Evolutionary conservation across 148 eudicot species (phyloP).

Genomic region (Hydrangea macrophylla): DNA sequence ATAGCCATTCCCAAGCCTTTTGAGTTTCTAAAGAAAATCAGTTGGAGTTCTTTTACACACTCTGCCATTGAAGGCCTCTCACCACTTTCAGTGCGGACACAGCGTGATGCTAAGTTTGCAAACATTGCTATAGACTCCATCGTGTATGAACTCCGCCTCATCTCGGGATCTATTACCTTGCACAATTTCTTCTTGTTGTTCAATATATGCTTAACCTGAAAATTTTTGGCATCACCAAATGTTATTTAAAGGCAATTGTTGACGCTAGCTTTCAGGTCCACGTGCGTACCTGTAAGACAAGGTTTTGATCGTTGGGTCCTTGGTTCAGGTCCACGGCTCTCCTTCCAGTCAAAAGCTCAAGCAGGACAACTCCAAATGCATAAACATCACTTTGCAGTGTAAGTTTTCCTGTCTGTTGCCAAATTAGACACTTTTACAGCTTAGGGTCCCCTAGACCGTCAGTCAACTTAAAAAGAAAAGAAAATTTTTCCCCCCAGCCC

Average conservation of each 20-base stretch:
- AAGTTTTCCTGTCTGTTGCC: conserved; percentile 90
- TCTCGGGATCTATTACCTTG: conserved; percentile 76
- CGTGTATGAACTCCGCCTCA: conserved; percentile 75
- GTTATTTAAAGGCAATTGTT: neutral
- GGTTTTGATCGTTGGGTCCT: conserved; percentile 91
- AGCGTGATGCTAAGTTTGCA: conserved; percentile 88
- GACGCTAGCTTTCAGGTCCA: too few species aligned
- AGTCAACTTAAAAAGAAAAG: neutral
- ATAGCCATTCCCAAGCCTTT: conserved; percentile 82
- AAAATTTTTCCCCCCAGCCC: too few species aligned
- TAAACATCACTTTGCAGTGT: conserved; percentile 96
- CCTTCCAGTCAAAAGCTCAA: conserved; percentile 92
- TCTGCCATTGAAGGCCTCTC: conserved; percentile 85
- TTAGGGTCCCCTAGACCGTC: conserved; percentile 6
- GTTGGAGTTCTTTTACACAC: conserved; percentile 79
- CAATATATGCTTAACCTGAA: conserved; percentile 71
- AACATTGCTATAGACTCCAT: conserved; percentile 79
- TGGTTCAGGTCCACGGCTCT: conserved; percentile 85
- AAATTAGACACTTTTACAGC: conserved; percentile 13
- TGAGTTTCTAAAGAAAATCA: conserved; percentile 58
- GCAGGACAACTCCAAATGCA: conserved; percentile 95
- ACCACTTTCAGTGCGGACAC: conserved; percentile 69
- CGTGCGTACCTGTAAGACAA: conserved; percentile 92
- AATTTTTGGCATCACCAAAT: neutral
- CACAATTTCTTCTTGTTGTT: conserved; percentile 72